Conservation (phyloP, 1,284 basidiomycete species). For the Thelephora terrestris region DNA sequence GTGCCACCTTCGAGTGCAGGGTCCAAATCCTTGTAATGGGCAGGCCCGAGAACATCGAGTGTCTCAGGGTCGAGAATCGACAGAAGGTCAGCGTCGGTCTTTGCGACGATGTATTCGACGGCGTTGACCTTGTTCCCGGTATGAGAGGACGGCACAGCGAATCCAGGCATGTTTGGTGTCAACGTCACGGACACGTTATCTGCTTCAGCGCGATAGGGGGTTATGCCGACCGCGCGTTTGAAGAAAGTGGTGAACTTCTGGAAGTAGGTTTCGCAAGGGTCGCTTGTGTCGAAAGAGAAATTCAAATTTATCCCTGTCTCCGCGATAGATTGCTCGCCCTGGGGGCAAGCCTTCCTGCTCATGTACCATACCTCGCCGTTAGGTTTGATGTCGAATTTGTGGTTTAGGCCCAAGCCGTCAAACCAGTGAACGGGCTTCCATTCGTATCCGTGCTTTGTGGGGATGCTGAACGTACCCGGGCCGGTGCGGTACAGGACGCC, state of each 20-base stretch:
- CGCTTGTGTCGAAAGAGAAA: constrained; percentile 14
- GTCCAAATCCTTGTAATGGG: constrained; percentile 20
- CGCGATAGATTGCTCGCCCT: constrained; percentile 10
- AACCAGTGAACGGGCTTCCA: constrained; percentile 17
- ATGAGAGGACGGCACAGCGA: constrained; percentile 12
- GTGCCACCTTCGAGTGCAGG: constrained; percentile 21
- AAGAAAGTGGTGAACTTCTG: constrained; percentile 18
- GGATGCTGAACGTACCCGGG: constrained; percentile 17
- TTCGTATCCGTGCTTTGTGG: constrained; percentile 6
- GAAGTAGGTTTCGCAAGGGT: constrained; percentile 19
- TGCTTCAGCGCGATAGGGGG: constrained; percentile 1
- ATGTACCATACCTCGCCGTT: constrained; percentile 14
- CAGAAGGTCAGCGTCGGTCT: constrained; percentile 19
- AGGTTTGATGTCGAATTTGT: constrained; percentile 16
- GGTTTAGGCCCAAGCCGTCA: constrained; percentile 18
- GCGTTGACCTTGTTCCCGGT: constrained; percentile 7
- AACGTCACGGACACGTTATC: constrained; percentile 15
- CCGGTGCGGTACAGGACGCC: constrained; percentile 19
- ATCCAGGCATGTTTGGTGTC: constrained; percentile 17
- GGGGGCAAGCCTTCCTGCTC: constrained; percentile 11
- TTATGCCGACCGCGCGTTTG: constrained; percentile 2
- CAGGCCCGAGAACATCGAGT: constrained; percentile 23
- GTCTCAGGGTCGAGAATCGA: constrained; percentile 26
- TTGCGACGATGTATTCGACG: constrained; percentile 23
- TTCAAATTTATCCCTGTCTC: constrained; percentile 9